phyloP scores from a whole-genome alignment of 2,329 filamentous ascomycete genomes.

The Aspergillus versicolor region DNA sequence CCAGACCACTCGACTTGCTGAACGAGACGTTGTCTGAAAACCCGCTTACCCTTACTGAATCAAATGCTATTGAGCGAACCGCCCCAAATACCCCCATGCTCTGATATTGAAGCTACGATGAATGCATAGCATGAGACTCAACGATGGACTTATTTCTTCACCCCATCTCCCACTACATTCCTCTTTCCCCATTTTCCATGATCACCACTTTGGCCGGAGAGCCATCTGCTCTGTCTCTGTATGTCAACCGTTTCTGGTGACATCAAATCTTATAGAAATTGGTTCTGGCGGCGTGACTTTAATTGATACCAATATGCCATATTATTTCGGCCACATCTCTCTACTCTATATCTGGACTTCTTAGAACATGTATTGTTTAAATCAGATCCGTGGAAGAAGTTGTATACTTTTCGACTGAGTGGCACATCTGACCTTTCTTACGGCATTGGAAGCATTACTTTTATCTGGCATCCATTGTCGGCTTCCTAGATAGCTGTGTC shows the following conservation, averaged over 20 bases:
- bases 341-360: neutral
- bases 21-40: slow-evolving; percentile 35
- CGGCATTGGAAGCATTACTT: neutral
- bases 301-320: neutral
- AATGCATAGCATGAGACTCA: slow-evolving; percentile 26
- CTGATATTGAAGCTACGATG: slow-evolving; percentile 30
- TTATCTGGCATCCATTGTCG: neutral
- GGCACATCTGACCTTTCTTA: too few relatives aligned
- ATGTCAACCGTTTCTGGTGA: neutral
- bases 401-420: neutral
- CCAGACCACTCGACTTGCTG: slow-evolving; percentile 30
- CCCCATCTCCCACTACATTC: neutral
- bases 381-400: neutral
- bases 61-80: slow-evolving; percentile 21
- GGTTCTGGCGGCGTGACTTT: neutral
- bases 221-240: neutral
- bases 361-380: neutral
- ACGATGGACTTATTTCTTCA: neutral
- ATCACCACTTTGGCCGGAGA: neutral
- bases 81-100: slow-evolving; percentile 23
- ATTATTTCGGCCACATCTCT: neutral
- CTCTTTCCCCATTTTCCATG: neutral
- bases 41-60: slow-evolving; percentile 29
- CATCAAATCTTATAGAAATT: neutral
- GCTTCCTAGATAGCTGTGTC: neutral